Conservation (phyloP, 1,284 basidiomycete species). For the Taiwanofungus camphoratus region DNA sequence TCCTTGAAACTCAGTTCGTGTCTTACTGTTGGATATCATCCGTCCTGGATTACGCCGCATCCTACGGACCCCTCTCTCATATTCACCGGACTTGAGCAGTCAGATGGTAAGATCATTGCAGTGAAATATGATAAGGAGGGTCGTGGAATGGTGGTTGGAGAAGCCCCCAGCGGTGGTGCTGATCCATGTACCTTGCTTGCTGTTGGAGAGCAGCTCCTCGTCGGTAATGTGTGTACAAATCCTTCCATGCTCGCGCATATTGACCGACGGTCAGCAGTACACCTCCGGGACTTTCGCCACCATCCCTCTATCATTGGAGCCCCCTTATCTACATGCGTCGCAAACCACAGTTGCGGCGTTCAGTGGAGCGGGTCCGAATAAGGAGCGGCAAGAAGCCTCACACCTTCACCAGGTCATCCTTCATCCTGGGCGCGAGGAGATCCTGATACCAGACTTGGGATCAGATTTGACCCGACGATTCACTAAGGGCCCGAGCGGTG, state of each 20-base stretch:
- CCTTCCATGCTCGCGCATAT: background rate
- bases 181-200: constrained; percentile 57
- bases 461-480: constrained; percentile 59
- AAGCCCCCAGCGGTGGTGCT: constrained; percentile 46
- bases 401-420: constrained; percentile 66
- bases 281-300: constrained; percentile 47
- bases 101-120: constrained; percentile 51
- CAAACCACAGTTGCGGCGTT: constrained; percentile 18
- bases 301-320: constrained; percentile 41
- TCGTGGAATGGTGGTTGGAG: constrained; percentile 39
- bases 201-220: constrained; percentile 44
- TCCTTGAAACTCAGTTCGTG: constrained; percentile 40
- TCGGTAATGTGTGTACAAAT: constrained; percentile 59
- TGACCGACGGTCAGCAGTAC: constrained; percentile 39
- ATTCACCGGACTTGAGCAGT: constrained; percentile 50
- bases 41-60: constrained; percentile 64
- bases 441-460: constrained; percentile 69
- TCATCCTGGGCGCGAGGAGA: constrained; percentile 39
- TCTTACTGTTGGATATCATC: constrained; percentile 51
- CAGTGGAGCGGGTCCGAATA: constrained; percentile 50
- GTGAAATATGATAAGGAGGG: constrained; percentile 44
- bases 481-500: constrained; percentile 33
- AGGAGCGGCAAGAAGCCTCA: constrained; percentile 53
- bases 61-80: constrained; percentile 48
- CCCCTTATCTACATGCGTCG: constrained; percentile 37